Conservation (phyloP, 805 yeast genomes). For the Schizosaccharomyces lindneri region DNA sequence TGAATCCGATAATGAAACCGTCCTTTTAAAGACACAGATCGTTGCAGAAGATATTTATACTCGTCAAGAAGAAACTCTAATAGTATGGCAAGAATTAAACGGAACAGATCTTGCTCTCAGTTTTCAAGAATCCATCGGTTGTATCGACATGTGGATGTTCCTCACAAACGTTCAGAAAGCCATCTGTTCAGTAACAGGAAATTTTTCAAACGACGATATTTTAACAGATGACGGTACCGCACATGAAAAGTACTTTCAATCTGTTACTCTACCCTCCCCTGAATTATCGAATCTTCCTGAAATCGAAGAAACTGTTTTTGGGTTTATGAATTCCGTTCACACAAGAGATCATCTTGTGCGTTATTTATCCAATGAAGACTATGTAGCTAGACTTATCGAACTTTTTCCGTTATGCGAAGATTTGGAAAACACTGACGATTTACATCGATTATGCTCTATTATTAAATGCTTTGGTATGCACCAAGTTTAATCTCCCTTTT, state of each 20-base stretch:
- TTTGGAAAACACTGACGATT: conserved; percentile 24
- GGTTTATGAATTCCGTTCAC: conserved; percentile 35
- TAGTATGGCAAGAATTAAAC: conserved; percentile 79
- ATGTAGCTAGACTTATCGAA: conserved; percentile 25
- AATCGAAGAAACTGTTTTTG: conserved; percentile 31
- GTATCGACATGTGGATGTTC: conserved; percentile 51
- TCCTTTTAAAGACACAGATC: conserved; percentile 38
- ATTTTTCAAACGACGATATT: conserved; percentile 7
- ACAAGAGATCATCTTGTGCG: conserved; percentile 35
- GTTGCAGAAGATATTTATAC: conserved; percentile 64
- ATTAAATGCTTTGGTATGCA: conserved; percentile 25
- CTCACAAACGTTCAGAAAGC: conserved; percentile 33
- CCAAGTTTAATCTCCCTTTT: too few species aligned
- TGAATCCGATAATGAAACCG: conserved; percentile 35
- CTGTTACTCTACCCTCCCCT: conserved; percentile 42
- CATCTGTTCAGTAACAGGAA: conserved; percentile 24
- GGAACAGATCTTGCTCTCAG: conserved; percentile 40
- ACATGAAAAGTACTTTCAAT: conserved; percentile 51
- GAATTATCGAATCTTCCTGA: conserved; percentile 25
- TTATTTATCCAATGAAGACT: conserved; percentile 28
- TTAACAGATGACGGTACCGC: conserved; percentile 20
- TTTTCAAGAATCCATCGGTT: conserved; percentile 79
- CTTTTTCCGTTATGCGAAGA: conserved; percentile 35
- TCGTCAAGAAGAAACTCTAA: conserved; percentile 77
- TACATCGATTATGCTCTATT: conserved; percentile 48